These are phyloP conservation scores for Aspergillus biplanus DNA, from an alignment of 495 filamentous ascomycete genomes.

Conservation along the genomic window DNA sequence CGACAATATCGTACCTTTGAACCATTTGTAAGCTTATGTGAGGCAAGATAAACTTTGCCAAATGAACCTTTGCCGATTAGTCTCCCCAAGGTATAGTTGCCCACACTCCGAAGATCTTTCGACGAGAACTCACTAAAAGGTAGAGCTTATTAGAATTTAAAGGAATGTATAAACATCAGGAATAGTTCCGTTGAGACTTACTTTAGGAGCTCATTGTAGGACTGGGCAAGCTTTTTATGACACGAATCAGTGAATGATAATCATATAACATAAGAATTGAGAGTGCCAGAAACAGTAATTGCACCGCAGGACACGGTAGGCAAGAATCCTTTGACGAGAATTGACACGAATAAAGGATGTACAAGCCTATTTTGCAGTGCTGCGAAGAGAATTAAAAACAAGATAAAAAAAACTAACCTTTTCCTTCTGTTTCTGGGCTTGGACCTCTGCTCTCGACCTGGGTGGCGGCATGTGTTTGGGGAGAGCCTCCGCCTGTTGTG, in stretches of 20 bases:
- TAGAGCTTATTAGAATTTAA: slow-evolving; percentile 19
- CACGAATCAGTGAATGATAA: background rate
- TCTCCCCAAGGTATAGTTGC: slow-evolving; percentile 89
- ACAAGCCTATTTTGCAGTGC: background rate
- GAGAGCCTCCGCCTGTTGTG: slow-evolving; percentile 33
- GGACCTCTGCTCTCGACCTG: slow-evolving; percentile 83
- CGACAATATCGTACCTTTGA: slow-evolving; percentile 72
- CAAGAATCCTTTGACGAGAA: background rate
- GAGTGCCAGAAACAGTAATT: background rate
- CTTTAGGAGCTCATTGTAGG: slow-evolving; percentile 94
- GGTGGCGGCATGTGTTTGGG: slow-evolving; percentile 58
- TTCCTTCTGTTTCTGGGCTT: slow-evolving; percentile 90
- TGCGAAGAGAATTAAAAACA: too few relatives aligned
- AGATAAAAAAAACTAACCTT: slow-evolving; percentile 65
- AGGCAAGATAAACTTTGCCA: slow-evolving; percentile 95
- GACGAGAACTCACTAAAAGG: slow-evolving; percentile 84
- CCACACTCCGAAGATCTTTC: slow-evolving; percentile 85
- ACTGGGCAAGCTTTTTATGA: slow-evolving; percentile 78
- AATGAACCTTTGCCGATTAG: slow-evolving; percentile 97
- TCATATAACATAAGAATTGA: background rate
- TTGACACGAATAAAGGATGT: background rate
- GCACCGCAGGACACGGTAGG: background rate
- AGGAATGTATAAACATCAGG: background rate
- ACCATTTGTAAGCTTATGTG: slow-evolving; percentile 97
- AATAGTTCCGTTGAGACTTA: slow-evolving; percentile 50